phyloP scores from a whole-genome alignment of 1,284 basidiomycete species.

The Phaffia rhodozyma region DNA sequence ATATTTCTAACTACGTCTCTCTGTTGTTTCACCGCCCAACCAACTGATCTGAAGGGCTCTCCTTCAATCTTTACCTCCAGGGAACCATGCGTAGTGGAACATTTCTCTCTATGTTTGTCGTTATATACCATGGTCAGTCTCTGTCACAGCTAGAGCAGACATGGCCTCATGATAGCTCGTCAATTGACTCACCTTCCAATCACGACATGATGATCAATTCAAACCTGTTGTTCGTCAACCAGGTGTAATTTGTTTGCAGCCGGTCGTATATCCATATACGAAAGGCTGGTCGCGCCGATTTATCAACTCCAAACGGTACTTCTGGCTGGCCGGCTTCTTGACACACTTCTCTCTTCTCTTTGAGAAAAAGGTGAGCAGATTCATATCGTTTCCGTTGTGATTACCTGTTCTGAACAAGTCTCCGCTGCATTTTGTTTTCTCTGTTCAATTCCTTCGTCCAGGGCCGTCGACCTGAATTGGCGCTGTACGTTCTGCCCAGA shows the following conservation, averaged over 20 bases:
- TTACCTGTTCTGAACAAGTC: background rate
- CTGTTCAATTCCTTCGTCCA: background rate
- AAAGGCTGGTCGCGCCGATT: conserved; percentile 39
- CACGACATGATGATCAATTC: background rate
- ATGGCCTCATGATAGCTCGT: too few relatives aligned
- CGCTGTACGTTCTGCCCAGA: conserved; percentile 93
- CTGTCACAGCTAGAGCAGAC: background rate
- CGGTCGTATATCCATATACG: conserved; percentile 43
- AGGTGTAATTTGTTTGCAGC: conserved; percentile 65
- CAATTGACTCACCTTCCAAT: background rate
- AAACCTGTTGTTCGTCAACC: background rate
- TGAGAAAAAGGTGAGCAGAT: conserved; percentile 52
- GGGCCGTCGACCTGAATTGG: conserved; percentile 64
- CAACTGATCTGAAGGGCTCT: too few relatives aligned
- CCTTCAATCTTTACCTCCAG: background rate
- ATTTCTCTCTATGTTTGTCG: conserved; percentile 75
- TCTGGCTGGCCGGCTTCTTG: conserved; percentile 62
- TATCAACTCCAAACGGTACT: conserved; percentile 56
- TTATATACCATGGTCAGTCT: conserved; percentile 65
- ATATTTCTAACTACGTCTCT: too few relatives aligned
- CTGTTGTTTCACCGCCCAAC: too few relatives aligned
- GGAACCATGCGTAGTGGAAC: conserved; percentile 77
- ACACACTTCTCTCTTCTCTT: conserved; percentile 70
- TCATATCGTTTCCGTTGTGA: background rate
- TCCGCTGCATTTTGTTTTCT: background rate